Base-by-base conservation (phyloP, 768 basidiomycete genomes). In the Saitozyma podzolica region DNA sequence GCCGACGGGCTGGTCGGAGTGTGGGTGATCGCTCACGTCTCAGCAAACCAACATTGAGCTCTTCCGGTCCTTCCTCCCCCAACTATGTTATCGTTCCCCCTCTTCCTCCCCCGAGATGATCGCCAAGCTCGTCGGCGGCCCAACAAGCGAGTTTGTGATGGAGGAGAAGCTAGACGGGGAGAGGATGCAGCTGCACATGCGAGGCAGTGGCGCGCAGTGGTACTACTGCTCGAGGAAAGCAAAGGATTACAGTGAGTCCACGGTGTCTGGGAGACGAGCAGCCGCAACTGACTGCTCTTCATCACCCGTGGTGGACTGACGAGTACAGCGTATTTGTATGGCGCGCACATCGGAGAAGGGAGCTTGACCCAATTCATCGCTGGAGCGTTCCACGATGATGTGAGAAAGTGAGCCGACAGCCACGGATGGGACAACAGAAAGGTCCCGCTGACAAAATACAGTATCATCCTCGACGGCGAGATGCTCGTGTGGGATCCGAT, bases 161-260 rank as follows among this genome's bases (percentile, higher is more conserved):
- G 96, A 99, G 77, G 96, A 99, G 81, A 99, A 98, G 76, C 84
- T 98, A 2, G 96, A 99, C 69, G 96, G 96, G 2, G 96, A 99
- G 78, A 83, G 96, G 41, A 92, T 99, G 80, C 96, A 98, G 77
- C 68, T 99, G 59, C 96, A 99, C 74, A 97, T 91, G 78, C 84
- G 89, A 53, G 92, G 91, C 0, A 89, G 90, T 62, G 72, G 73
- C n/a, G 70, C 72, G 8, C 87, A 91, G 74, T 97, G 90, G 74
- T 90, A 88, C 68, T 97, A 95, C 71, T 94, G 89, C 75, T 98
- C 96, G 17, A 85, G 94, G 88, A 90, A 68, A 40, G 72, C 81
- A 1, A 73, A 75, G 50, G 64, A 60, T 40, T 58, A 76, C 59
- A 75, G 77, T 75, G 16, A 56, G 67, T 61, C 42, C 16, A n/a